Evolutionary conservation across 176 grass and related monocot species (phyloP).

Genomic region (Oryza australiensis): DNA sequence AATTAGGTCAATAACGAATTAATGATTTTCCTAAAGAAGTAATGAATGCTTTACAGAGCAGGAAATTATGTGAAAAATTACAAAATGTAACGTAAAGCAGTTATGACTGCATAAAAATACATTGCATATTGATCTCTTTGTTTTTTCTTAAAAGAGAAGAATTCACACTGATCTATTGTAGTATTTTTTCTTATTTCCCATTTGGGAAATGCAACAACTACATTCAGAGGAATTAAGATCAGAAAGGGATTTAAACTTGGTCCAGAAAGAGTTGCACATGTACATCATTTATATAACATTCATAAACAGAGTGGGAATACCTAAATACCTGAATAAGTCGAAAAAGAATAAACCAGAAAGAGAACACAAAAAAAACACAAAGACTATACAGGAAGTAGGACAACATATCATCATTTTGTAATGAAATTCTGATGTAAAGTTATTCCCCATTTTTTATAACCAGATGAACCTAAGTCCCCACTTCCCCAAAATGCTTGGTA

Average conservation of each 20-base stretch:
- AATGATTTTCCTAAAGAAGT: neutral
- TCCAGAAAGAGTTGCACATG: neutral
- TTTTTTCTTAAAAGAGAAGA: neutral
- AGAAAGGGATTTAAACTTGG: neutral
- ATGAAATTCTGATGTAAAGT: neutral
- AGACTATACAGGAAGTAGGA: neutral
- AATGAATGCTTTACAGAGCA: neutral
- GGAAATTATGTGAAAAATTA: slow-evolving; percentile 15
- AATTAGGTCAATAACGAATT: neutral
- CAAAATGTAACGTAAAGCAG: slow-evolving; percentile 12
- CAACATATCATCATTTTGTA: neutral
- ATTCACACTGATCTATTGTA: neutral
- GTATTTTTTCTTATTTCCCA: neutral
- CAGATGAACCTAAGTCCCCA: neutral
- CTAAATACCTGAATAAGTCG: neutral
- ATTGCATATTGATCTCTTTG: neutral
- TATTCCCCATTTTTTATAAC: neutral
- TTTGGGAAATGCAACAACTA: neutral
- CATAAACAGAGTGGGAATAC: neutral
- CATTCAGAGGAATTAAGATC: neutral
- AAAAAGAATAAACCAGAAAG: neutral
- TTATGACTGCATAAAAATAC: neutral
- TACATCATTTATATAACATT: neutral
- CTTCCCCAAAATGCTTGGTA: neutral
- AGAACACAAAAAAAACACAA: slow-evolving; percentile 9